A percentile compares a stretch with the other conserved stretches of the same genome.
Conservation (phyloP, 1,139 yeast species). For the Starmera stellimalicola region DNA sequence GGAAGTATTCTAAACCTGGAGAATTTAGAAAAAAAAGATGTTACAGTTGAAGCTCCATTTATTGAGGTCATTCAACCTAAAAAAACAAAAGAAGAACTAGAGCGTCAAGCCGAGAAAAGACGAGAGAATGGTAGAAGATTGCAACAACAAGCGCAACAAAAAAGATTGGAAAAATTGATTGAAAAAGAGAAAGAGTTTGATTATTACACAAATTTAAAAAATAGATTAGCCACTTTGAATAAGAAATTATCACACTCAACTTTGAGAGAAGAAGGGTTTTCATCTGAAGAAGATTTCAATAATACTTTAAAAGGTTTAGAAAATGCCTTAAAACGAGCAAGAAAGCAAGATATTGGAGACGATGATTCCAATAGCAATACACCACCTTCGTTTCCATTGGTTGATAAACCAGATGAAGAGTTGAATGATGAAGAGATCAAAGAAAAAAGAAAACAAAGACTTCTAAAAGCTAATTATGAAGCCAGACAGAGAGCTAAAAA, state of each 20-base stretch:
- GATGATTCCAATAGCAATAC: slow-evolving; percentile 38
- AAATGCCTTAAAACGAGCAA: slow-evolving; percentile 56
- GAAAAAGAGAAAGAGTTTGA: slow-evolving; percentile 77
- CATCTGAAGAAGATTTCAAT: slow-evolving; percentile 59
- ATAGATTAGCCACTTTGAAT: slow-evolving; percentile 39
- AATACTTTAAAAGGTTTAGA: slow-evolving; percentile 62
- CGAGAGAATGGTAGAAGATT: slow-evolving; percentile 80
- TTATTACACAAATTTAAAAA: slow-evolving; percentile 53
- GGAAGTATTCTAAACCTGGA: slow-evolving; percentile 49
- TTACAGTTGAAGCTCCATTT: slow-evolving; percentile 78
- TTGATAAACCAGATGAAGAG: slow-evolving; percentile 78
- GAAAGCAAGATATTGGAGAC: slow-evolving; percentile 54
- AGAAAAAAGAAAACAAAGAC: slow-evolving; percentile 77
- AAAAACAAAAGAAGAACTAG: slow-evolving; percentile 77
- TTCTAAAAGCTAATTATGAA: slow-evolving; percentile 79
- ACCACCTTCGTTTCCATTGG: slow-evolving; percentile 67
- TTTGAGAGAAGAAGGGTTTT: slow-evolving; percentile 69
- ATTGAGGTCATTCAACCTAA: slow-evolving; percentile 53
- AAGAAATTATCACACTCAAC: slow-evolving; percentile 33
- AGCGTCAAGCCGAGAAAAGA: slow-evolving; percentile 67
- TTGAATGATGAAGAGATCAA: slow-evolving; percentile 71
- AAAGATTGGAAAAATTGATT: slow-evolving; percentile 66
- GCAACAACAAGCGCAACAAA: slow-evolving; percentile 88
- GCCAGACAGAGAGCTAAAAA: slow-evolving; percentile 79
- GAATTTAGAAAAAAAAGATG: slow-evolving; percentile 53